Conservation (phyloP, 2,329 filamentous ascomycete species). For the Graphilbum ipis-grandicollis region DNA sequence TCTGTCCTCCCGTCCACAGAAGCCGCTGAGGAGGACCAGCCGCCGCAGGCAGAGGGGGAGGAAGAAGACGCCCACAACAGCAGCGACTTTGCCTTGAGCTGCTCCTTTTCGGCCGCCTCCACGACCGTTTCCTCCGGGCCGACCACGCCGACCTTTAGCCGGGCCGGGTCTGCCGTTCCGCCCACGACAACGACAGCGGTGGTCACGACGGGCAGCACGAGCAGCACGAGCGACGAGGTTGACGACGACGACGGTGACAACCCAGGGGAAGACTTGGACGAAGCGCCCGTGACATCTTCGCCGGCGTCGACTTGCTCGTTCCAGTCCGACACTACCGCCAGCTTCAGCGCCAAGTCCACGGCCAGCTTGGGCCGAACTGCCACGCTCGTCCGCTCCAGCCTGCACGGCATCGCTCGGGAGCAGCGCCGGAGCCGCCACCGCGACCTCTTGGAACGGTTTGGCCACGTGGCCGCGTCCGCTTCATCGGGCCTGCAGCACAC, state of each 20-base stretch:
- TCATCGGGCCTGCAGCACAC: background rate
- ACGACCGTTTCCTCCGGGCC: conserved; percentile 17
- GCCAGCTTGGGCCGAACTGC: too few relatives aligned
- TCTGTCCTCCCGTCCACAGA: conserved; percentile 8
- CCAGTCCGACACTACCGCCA: background rate
- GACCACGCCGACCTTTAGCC: conserved; percentile 22
- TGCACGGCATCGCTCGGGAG: too few relatives aligned
- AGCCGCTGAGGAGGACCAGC: background rate
- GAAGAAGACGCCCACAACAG: conserved; percentile 10
- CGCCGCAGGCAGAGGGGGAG: background rate
- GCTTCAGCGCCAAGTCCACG: background rate
- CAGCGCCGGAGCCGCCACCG: background rate
- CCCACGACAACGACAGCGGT: conserved; percentile 22
- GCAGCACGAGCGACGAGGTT: conserved; percentile 3
- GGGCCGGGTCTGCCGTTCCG: conserved; percentile 19
- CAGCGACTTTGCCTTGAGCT: conserved; percentile 25
- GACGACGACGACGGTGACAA: conserved; percentile 6
- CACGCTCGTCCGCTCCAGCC: too few relatives aligned
- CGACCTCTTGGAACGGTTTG: background rate
- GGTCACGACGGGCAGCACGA: background rate
- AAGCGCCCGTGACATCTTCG: conserved; percentile 16
- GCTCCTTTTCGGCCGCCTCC: conserved; percentile 31
- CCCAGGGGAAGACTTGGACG: background rate
- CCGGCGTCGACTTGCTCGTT: conserved; percentile 18
- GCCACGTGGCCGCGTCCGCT: background rate